Evolutionary conservation across 1,284 basidiomycete species (phyloP).

Genomic region (Apiotrichum gamsii): DNA sequence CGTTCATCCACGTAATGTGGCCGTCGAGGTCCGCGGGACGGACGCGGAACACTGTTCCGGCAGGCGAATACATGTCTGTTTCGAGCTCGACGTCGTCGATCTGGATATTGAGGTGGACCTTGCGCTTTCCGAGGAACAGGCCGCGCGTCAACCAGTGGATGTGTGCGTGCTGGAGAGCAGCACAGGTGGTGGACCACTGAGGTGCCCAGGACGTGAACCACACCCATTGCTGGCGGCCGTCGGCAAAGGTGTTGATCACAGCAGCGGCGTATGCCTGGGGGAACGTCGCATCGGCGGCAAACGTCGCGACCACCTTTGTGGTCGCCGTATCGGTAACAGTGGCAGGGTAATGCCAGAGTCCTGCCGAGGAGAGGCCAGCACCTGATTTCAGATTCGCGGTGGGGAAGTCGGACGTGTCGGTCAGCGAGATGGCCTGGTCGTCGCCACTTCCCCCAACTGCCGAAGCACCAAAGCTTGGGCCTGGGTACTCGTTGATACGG

Average conservation of each 20-base stretch:
- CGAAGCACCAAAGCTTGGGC: background rate
- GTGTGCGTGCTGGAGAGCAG: conserved; percentile 8
- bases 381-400: conserved; percentile 2
- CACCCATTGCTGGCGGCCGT: conserved; percentile 5
- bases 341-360: conserved; percentile 9
- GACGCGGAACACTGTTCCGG: background rate
- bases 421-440: conserved; percentile 2
- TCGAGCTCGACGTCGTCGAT: conserved; percentile 10
- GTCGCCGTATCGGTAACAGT: background rate
- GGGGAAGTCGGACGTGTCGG: conserved; percentile 4
- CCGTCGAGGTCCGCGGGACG: conserved; percentile 7
- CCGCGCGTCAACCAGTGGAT: conserved; percentile 11
- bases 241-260: conserved; percentile 4
- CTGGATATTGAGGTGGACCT: conserved; percentile 7
- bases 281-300: background rate
- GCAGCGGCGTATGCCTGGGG: conserved; percentile 1
- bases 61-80: conserved; percentile 7
- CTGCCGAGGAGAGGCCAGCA: background rate
- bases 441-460: background rate
- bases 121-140: conserved; percentile 12
- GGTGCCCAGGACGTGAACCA: conserved; percentile 9
- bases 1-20: conserved; percentile 5
- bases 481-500: conserved; percentile 11
- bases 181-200: conserved; percentile 5
- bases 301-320: conserved; percentile 6